Conservation (phyloP, 164 flowering plant species). For the Warburgia ugandensis region DNA sequence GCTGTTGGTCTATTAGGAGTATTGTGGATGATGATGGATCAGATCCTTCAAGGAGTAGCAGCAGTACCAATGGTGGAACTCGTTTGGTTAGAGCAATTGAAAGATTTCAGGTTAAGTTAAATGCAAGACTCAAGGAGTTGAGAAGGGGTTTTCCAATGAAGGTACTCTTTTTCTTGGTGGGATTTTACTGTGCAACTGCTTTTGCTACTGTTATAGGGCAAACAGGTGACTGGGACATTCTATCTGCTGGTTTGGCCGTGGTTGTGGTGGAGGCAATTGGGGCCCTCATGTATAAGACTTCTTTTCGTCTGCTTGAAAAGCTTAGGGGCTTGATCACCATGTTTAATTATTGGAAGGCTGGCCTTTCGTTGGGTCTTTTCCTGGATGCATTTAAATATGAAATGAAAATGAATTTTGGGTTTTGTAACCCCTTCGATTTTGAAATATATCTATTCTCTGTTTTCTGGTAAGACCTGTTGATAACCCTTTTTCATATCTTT, state of each 20-base stretch:
- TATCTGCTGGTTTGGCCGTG: conserved; percentile 89
- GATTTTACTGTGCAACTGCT: conserved; percentile 92
- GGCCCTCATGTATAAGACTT: conserved; percentile 73
- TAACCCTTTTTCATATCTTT: no score
- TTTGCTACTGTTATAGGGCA: conserved; percentile 96
- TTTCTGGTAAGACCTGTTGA: conserved; percentile 27
- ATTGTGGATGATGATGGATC: conserved; percentile 35
- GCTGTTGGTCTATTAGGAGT: conserved; percentile 47
- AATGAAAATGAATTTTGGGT: conserved; percentile 28
- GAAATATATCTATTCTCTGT: conserved; percentile 22
- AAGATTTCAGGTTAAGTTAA: conserved; percentile 39
- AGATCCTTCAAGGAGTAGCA: conserved; percentile 37
- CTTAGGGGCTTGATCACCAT: conserved; percentile 45
- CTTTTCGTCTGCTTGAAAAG: conserved; percentile 46
- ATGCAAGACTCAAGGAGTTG: conserved; percentile 40
- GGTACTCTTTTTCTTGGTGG: conserved; percentile 76
- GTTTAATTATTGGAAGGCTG: conserved; percentile 92
- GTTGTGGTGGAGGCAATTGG: conserved; percentile 89
- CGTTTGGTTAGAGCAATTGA: conserved; percentile 52
- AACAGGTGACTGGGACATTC: conserved; percentile 97
- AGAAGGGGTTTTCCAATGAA: conserved; percentile 68
- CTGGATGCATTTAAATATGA: conserved; percentile 90
- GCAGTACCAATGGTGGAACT: conserved; percentile 37
- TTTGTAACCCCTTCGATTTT: conserved; percentile 28
- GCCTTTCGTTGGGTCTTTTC: conserved; percentile 85